A percentile compares a stretch with the other conserved stretches of the same genome.
phyloP scores from a whole-genome alignment of 805 yeast species.

The Dipodascopsis uninucleata region DNA sequence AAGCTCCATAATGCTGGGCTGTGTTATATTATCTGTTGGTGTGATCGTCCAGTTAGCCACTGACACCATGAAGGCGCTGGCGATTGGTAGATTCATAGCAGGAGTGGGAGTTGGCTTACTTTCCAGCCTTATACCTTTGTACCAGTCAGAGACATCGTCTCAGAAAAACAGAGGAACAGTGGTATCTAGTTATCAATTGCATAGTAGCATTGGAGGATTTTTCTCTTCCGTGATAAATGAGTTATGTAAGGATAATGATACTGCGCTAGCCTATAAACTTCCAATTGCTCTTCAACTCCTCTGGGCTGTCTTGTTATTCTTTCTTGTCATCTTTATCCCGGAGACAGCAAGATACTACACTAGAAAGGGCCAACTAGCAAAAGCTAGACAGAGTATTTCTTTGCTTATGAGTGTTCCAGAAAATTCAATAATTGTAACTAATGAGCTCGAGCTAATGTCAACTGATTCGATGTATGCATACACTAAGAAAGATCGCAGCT shows the following conservation, averaged over 20 bases:
- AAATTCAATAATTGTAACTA: constrained; percentile 44
- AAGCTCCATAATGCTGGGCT: constrained; percentile 41
- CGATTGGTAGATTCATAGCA: constrained; percentile 44
- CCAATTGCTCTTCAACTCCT: constrained; percentile 72
- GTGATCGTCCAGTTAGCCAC: constrained; percentile 65
- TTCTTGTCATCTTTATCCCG: constrained; percentile 63
- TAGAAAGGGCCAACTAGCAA: constrained; percentile 51
- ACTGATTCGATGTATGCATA: constrained; percentile 47
- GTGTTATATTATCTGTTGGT: constrained; percentile 66
- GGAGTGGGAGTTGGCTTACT: constrained; percentile 78
- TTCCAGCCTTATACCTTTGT: constrained; percentile 72
- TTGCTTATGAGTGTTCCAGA: constrained; percentile 45
- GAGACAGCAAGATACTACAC: constrained; percentile 73
- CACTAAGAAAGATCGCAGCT: constrained; percentile 34
- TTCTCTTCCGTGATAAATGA: constrained; percentile 67
- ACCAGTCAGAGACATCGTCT: constrained; percentile 76
- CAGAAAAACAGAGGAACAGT: constrained; percentile 73
- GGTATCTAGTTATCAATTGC: constrained; percentile 71
- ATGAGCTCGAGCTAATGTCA: constrained; percentile 46
- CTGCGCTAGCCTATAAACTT: constrained; percentile 61
- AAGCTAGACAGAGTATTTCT: constrained; percentile 54
- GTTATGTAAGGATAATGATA: constrained; percentile 53
- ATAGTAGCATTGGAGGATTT: constrained; percentile 68
- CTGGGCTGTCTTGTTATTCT: constrained; percentile 57
- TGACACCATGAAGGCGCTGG: constrained; percentile 53